A percentile compares a stretch with the other conserved stretches of the same genome.
phyloP scores from a whole-genome alignment of 2,329 filamentous ascomycete genomes.

The Colletotrichum australisinense region DNA sequence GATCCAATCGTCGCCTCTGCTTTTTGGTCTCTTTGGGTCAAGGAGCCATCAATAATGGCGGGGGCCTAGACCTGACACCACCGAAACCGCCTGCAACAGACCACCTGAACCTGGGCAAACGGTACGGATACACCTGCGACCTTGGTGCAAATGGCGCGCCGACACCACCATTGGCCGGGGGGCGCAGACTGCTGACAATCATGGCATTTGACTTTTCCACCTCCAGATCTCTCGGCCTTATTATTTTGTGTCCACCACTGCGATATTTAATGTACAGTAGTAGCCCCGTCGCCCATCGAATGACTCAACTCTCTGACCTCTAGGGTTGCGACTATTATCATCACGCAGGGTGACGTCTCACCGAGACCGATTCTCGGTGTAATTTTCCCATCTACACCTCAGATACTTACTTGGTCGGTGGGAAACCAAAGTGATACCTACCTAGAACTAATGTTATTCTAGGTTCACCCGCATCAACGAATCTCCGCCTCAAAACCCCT shows the following conservation, averaged over 20 bases:
- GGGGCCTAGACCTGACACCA: slow-evolving; percentile 1
- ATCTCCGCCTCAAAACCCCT: slow-evolving; percentile 8
- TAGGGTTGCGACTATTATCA: not conserved
- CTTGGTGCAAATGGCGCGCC: not conserved
- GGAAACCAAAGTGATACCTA: not conserved
- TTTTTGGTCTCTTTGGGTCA: not conserved
- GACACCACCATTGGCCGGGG: not conserved
- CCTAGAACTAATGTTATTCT: not conserved
- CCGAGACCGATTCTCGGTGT: slow-evolving; percentile 8
- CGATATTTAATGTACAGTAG: slow-evolving; percentile 21
- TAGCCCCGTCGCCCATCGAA: slow-evolving; percentile 10
- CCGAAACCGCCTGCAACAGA: not conserved
- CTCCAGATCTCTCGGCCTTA: slow-evolving; percentile 34
- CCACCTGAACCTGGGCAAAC: not conserved
- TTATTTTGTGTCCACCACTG: slow-evolving; percentile 12
- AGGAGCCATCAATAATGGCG: not conserved
- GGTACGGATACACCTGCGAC: not conserved
- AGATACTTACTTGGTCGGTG: not conserved
- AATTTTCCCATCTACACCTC: not conserved
- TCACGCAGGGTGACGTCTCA: not conserved
- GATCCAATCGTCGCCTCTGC: slow-evolving; percentile 7
- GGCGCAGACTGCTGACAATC: slow-evolving; percentile 19
- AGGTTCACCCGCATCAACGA: slow-evolving; percentile 22
- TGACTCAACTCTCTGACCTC: slow-evolving; percentile 15
- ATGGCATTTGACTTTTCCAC: slow-evolving; percentile 32